phyloP scores from a whole-genome alignment of 768 basidiomycete species.

The Serendipita sp. region DNA sequence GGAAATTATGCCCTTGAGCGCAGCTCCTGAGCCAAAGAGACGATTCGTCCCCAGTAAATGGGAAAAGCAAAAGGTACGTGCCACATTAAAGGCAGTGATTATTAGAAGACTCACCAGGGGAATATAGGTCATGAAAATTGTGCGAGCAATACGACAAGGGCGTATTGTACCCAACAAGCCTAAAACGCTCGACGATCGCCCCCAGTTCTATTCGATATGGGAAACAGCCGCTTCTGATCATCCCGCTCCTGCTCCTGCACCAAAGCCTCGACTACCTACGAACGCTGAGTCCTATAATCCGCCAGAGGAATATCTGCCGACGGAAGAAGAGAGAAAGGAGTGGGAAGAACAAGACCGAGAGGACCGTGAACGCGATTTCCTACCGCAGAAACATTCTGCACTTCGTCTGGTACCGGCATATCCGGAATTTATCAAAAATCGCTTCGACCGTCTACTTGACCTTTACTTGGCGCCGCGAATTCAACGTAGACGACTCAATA shows the following conservation, averaged over 20 bases:
- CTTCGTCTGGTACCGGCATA: constrained; percentile 87
- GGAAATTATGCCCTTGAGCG: constrained; percentile 82
- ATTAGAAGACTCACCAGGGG: neutral
- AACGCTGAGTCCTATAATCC: constrained; percentile 99
- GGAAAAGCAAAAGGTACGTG: constrained; percentile 91
- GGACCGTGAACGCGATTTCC: constrained; percentile 77
- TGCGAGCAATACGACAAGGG: constrained; percentile 92
- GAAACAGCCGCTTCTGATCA: constrained; percentile 45
- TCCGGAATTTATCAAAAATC: constrained; percentile 78
- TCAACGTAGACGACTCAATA: constrained; percentile 71
- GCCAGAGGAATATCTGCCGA: constrained; percentile 88
- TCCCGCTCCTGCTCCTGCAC: constrained; percentile 81
- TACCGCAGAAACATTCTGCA: constrained; percentile 72
- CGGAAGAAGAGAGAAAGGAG: constrained; percentile 59
- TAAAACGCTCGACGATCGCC: constrained; percentile 44
- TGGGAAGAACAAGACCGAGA: constrained; percentile 78
- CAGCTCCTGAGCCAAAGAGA: constrained; percentile 87
- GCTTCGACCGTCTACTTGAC: constrained; percentile 87
- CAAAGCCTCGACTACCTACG: constrained; percentile 74
- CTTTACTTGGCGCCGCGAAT: constrained; percentile 91
- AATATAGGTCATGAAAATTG: constrained; percentile 91
- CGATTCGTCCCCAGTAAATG: constrained; percentile 97
- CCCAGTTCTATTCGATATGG: constrained; percentile 81
- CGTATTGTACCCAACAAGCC: constrained; percentile 85
- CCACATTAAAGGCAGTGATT: neutral